A percentile compares a stretch with the other conserved stretches of the same genome.
phyloP scores from a whole-genome alignment of 441 rosid genomes.

The Breynia disticha region DNA sequence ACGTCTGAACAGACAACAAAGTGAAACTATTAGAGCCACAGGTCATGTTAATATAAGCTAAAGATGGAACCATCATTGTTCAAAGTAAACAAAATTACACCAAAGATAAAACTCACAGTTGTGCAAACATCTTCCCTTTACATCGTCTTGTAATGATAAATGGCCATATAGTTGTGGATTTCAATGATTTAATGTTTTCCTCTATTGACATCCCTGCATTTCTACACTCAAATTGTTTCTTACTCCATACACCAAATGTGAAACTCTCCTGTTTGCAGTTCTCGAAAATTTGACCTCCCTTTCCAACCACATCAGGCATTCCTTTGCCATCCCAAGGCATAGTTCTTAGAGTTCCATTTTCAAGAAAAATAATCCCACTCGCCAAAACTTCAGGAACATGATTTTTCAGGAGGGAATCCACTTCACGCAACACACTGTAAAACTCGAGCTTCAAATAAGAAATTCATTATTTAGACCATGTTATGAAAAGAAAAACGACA shows the following conservation, averaged over 20 bases:
- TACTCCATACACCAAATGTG: conserved; percentile 81
- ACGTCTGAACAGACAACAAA: conserved; percentile 49
- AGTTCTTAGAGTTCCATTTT: conserved; percentile 53
- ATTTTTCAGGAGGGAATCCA: conserved; percentile 47
- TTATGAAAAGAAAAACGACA: not conserved
- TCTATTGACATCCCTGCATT: conserved; percentile 35
- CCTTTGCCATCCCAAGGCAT: conserved; percentile 87
- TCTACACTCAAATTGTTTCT: conserved; percentile 51
- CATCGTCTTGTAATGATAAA: conserved; percentile 79
- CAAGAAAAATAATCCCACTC: conserved; percentile 67
- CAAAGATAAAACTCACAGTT: conserved; percentile 48
- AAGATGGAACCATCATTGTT: conserved; percentile 3
- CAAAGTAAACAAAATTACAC: conserved; percentile 2
- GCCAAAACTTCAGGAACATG: conserved; percentile 73
- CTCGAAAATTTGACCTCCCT: conserved; percentile 35
- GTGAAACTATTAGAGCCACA: conserved; percentile 1
- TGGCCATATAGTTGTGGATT: conserved; percentile 60
- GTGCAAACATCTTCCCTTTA: conserved; percentile 82
- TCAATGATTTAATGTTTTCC: conserved; percentile 28
- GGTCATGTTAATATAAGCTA: conserved; percentile 6
- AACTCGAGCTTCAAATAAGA: conserved; percentile 69
- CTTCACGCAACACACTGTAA: conserved; percentile 41
- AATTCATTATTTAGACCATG: conserved; percentile 3
- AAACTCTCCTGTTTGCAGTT: conserved; percentile 35
- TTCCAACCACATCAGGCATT: conserved; percentile 50